Evolutionary conservation across 768 basidiomycete genomes (phyloP).

Genomic region (Rhodocollybia butyracea): DNA sequence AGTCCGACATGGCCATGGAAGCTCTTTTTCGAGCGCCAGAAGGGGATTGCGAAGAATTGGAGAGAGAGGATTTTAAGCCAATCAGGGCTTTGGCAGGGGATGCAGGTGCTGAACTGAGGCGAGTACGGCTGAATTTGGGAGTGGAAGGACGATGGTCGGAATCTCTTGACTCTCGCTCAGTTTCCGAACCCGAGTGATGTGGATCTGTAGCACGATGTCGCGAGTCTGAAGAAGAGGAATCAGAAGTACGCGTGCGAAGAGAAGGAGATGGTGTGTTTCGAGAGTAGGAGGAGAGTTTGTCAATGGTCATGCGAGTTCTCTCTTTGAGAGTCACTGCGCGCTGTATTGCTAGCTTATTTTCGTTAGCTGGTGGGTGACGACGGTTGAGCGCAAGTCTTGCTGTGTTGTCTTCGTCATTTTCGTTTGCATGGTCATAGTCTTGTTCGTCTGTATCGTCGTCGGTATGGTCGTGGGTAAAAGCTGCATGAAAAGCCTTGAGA

Average conservation of each 20-base stretch:
- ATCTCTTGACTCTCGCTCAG: conserved; percentile 63
- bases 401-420: conserved; percentile 37
- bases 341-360: conserved; percentile 59
- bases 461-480: conserved; percentile 26
- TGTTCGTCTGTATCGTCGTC: conserved; percentile 45
- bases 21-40: conserved; percentile 34
- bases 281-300: conserved; percentile 61
- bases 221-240: conserved; percentile 29
- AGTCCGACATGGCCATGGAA: conserved; percentile 27
- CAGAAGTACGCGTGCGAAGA: conserved; percentile 34
- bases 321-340: conserved; percentile 68
- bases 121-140: conserved; percentile 14
- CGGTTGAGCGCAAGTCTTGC: conserved; percentile 39
- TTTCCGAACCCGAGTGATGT: conserved; percentile 70
- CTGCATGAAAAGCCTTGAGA: conserved; percentile 28
- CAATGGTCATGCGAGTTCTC: conserved; percentile 68
- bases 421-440: conserved; percentile 46
- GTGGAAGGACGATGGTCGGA: conserved; percentile 22
- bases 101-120: conserved; percentile 11
- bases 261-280: conserved; percentile 57
- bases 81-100: conserved; percentile 11
- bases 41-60: conserved; percentile 16
- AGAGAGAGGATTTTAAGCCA: not conserved
- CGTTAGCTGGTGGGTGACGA: conserved; percentile 36
- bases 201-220: conserved; percentile 26